Conservation (phyloP, 495 filamentous ascomycete species). For the Neurospora sp. region DNA sequence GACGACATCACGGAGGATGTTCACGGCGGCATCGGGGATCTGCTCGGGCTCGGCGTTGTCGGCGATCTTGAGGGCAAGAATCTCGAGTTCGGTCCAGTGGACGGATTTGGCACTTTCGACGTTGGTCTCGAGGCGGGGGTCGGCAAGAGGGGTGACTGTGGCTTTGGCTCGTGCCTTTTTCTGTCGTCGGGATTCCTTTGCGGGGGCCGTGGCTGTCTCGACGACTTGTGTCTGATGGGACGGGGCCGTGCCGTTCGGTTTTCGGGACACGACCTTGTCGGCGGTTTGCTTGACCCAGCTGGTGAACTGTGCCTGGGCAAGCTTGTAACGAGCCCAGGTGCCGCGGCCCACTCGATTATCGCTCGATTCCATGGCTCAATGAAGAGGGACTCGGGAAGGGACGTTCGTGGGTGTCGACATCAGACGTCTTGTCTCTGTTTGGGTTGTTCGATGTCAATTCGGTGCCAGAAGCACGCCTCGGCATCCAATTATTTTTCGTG, state of each 20-base stretch:
- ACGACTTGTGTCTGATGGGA: background rate
- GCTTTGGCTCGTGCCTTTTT: slow-evolving; percentile 6
- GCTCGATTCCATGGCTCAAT: background rate
- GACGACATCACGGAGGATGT: slow-evolving; percentile 19
- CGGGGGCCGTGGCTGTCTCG: background rate
- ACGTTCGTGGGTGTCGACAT: background rate
- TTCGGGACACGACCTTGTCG: slow-evolving; percentile 2
- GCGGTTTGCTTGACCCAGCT: slow-evolving; percentile 20
- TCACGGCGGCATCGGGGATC: slow-evolving; percentile 14
- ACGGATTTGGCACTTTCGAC: slow-evolving; percentile 5
- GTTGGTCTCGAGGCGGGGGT: background rate
- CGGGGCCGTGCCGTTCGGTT: background rate
- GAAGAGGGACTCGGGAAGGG: background rate
- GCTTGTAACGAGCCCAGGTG: slow-evolving; percentile 16
- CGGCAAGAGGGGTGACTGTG: background rate
- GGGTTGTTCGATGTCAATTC: background rate
- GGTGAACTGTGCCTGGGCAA: slow-evolving; percentile 20
- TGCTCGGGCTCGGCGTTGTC: slow-evolving; percentile 13
- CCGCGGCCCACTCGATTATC: slow-evolving; percentile 6
- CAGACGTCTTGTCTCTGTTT: no score
- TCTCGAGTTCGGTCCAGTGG: slow-evolving; percentile 15
- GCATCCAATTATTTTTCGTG: background rate
- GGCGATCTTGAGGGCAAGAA: slow-evolving; percentile 9
- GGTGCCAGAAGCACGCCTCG: background rate
- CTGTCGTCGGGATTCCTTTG: background rate